Evolutionary conservation across 176 grass and related monocot genomes (phyloP).

Genomic region (Otatea glauca): DNA sequence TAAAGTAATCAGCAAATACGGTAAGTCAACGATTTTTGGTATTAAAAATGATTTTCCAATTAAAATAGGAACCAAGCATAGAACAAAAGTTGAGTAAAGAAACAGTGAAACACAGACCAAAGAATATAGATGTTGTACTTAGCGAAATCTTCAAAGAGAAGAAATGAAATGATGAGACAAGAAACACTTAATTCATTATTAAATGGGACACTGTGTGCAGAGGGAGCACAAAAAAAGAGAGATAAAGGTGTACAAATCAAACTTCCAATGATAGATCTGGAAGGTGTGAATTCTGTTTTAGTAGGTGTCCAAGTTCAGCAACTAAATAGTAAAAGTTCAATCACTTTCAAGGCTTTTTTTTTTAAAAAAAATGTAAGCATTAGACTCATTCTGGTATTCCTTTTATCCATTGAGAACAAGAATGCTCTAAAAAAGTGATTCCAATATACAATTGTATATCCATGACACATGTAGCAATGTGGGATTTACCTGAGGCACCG

Average conservation of each 20-base stretch:
- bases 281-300: background rate
- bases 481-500: background rate
- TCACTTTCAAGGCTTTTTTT: too few species aligned
- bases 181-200: background rate
- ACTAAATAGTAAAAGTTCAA: background rate
- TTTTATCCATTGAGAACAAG: background rate
- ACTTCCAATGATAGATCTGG: conserved; percentile 1
- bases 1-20: conserved; percentile 28
- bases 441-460: background rate
- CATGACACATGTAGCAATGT: background rate
- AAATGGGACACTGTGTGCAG: background rate
- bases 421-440: background rate
- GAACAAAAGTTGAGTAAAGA: conserved; percentile 11
- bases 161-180: background rate
- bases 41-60: background rate
- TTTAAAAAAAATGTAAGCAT: background rate
- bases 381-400: background rate
- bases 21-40: background rate
- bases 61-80: background rate
- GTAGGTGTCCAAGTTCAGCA: background rate
- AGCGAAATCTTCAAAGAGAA: background rate
- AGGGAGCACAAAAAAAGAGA: background rate
- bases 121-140: background rate
- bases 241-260: background rate
- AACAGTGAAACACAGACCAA: conserved; percentile 8